Conservation (phyloP, 176 grass and related monocot genomes). For the Hsuehochloa calcarea region DNA sequence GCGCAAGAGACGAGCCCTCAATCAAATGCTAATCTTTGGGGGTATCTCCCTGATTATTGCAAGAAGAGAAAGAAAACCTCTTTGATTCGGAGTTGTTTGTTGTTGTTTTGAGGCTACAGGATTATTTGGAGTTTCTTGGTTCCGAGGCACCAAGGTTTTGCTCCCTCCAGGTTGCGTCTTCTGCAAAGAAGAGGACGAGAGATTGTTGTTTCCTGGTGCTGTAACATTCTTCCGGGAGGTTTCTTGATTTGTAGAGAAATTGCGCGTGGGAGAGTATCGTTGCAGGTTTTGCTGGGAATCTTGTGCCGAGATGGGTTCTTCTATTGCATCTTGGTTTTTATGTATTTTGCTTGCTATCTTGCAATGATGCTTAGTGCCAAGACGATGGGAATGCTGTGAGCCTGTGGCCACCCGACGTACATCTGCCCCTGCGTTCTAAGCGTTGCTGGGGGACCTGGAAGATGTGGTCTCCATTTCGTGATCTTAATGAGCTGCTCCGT, state of each 20-base stretch:
- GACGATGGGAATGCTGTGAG: slow-evolving; percentile 17
- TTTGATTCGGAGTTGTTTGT: neutral
- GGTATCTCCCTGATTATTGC: too few species aligned
- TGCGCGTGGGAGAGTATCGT: neutral
- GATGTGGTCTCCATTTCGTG: slow-evolving; percentile 49
- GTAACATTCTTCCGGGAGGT: too few species aligned
- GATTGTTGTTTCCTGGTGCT: too few species aligned
- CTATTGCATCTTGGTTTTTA: neutral
- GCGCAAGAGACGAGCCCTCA: neutral
- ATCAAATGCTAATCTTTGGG: too few species aligned
- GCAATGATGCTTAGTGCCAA: neutral
- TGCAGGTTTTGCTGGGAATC: neutral
- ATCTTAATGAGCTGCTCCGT: slow-evolving; percentile 46
- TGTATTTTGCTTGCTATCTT: slow-evolving; percentile 7
- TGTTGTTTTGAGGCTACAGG: neutral
- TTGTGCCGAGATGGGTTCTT: neutral
- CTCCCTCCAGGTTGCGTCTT: neutral
- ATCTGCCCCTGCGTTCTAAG: slow-evolving; percentile 2
- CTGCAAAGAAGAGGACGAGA: too few species aligned
- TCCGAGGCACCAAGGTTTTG: neutral
- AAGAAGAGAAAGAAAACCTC: too few species aligned
- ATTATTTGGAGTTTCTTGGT: neutral
- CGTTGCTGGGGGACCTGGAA: slow-evolving; percentile 10
- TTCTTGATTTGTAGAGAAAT: neutral
- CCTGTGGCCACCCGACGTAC: neutral